Conservation (phyloP, 139 green algal genomes). For the Tetradesmus lagerheimii region DNA sequence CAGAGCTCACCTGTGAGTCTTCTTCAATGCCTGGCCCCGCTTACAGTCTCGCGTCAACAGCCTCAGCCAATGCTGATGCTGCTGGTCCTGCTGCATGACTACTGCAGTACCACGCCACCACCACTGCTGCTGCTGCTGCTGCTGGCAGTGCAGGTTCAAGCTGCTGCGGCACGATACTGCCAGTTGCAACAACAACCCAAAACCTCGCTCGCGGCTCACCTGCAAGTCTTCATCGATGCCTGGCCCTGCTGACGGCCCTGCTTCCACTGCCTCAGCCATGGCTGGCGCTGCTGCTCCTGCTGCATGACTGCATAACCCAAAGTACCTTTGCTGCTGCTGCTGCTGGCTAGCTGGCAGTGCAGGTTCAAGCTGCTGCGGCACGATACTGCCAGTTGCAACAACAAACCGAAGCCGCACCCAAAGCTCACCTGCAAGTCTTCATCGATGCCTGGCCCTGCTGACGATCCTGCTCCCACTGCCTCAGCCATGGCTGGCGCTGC, state of each 20-base stretch:
- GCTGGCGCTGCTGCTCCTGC: background rate
- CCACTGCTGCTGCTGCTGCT: constrained; percentile 32
- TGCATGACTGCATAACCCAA: background rate
- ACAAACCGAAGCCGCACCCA: too few species aligned
- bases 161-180: background rate
- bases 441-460: constrained; percentile 67
- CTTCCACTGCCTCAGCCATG: constrained; percentile 26
- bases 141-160: background rate
- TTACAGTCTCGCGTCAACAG: constrained; percentile 17
- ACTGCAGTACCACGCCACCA: background rate
- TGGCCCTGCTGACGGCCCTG: constrained; percentile 26
- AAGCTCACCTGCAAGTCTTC: constrained; percentile 78
- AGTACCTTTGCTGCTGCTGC: constrained; percentile 18
- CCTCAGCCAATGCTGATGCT: constrained; percentile 19
- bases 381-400: background rate
- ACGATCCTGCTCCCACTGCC: constrained; percentile 16
- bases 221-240: constrained; percentile 86
- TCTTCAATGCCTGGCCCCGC: constrained; percentile 73
- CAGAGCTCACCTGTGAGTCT: too few species aligned
- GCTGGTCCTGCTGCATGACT: background rate
- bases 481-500: constrained; percentile 27
- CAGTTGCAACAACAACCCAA: too few species aligned
- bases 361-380: background rate
- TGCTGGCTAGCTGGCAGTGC: background rate
- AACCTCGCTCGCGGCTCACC: too few species aligned